A percentile compares a stretch with the other conserved stretches of the same genome.
phyloP scores from a whole-genome alignment of 2,329 filamentous ascomycete species.

The Colletotrichum echinochloae region DNA sequence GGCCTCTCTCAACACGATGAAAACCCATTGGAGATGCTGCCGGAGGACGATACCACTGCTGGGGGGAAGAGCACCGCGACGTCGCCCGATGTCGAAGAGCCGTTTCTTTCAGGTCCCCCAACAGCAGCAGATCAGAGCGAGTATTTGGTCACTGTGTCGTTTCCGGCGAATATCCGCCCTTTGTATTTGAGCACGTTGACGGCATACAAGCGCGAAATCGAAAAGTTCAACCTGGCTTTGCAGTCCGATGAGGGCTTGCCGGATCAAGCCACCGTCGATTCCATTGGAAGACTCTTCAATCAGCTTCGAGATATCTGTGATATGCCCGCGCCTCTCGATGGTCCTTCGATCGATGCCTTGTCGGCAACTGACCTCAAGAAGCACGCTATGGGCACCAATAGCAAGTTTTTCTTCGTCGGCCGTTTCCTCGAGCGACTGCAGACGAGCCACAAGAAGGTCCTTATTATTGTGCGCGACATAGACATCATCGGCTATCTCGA shows the following conservation, averaged over 20 bases:
- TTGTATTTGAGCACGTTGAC: conserved; percentile 64
- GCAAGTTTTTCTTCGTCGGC: conserved; percentile 70
- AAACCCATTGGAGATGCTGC: conserved; percentile 26
- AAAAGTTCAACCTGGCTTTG: conserved; percentile 54
- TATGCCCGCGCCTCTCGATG: conserved; percentile 64
- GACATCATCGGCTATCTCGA: conserved; percentile 65
- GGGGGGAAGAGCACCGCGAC: conserved; percentile 29
- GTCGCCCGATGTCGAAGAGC: conserved; percentile 30
- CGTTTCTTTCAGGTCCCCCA: conserved; percentile 27
- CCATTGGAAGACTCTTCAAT: conserved; percentile 64
- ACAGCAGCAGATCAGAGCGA: conserved; percentile 51
- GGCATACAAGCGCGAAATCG: conserved; percentile 57
- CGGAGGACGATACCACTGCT: conserved; percentile 24
- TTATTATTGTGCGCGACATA: conserved; percentile 65
- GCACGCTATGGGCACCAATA: conserved; percentile 67
- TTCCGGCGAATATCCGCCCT: conserved; percentile 64
- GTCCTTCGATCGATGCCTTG: conserved; percentile 55
- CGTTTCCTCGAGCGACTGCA: conserved; percentile 63
- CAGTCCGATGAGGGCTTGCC: conserved; percentile 25
- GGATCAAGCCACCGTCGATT: conserved; percentile 51
- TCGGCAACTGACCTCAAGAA: conserved; percentile 59
- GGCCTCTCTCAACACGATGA: conserved; percentile 24
- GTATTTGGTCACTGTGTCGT: conserved; percentile 67
- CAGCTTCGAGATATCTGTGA: conserved; percentile 67
- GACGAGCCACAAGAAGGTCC: conserved; percentile 59